phyloP scores from a whole-genome alignment of 352 stramenopile species.

The Phytophthora pseudosyringae region DNA sequence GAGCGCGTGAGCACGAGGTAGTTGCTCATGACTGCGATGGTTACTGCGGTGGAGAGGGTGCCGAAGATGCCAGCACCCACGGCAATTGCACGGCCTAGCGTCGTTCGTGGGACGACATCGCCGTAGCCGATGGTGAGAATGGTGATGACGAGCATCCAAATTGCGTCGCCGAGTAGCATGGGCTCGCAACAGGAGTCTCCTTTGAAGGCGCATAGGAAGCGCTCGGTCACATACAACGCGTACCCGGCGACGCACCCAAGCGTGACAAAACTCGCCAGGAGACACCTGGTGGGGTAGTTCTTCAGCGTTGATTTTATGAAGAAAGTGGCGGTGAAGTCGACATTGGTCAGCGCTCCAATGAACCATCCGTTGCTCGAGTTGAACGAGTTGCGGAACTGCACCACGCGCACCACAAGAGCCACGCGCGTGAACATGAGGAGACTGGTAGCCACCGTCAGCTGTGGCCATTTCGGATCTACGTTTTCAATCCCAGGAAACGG shows the following conservation, averaged over 20 bases:
- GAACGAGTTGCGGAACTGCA: slow-evolving; percentile 74
- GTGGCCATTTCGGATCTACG: slow-evolving; percentile 66
- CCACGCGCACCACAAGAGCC: slow-evolving; percentile 57
- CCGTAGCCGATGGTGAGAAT: slow-evolving; percentile 80
- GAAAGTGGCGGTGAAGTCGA: slow-evolving; percentile 75
- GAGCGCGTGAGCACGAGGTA: slow-evolving; percentile 78
- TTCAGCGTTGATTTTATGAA: slow-evolving; percentile 84
- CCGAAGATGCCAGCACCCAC: slow-evolving; percentile 60
- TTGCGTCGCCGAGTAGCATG: slow-evolving; percentile 53
- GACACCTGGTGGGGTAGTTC: slow-evolving; percentile 60
- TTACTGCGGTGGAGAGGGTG: slow-evolving; percentile 67
- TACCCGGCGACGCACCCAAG: slow-evolving; percentile 62
- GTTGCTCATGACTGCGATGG: slow-evolving; percentile 79
- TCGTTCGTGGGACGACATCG: slow-evolving; percentile 65
- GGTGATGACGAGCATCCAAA: slow-evolving; percentile 77
- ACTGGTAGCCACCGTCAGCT: slow-evolving; percentile 60
- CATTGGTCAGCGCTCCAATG: slow-evolving; percentile 77
- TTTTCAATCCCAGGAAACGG: slow-evolving; percentile 74
- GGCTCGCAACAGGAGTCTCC: slow-evolving; percentile 60
- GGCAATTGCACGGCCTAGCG: slow-evolving; percentile 52
- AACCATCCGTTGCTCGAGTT: slow-evolving; percentile 87
- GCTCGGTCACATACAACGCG: slow-evolving; percentile 70
- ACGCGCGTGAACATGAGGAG: slow-evolving; percentile 71
- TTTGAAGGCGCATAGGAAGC: slow-evolving; percentile 73
- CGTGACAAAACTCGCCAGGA: slow-evolving; percentile 47